Evolutionary conservation across 1,139 yeast genomes (phyloP), one percentile per base, ranked within the genome.

Genomic region (Magnusiomyces tetraspermus): DNA sequence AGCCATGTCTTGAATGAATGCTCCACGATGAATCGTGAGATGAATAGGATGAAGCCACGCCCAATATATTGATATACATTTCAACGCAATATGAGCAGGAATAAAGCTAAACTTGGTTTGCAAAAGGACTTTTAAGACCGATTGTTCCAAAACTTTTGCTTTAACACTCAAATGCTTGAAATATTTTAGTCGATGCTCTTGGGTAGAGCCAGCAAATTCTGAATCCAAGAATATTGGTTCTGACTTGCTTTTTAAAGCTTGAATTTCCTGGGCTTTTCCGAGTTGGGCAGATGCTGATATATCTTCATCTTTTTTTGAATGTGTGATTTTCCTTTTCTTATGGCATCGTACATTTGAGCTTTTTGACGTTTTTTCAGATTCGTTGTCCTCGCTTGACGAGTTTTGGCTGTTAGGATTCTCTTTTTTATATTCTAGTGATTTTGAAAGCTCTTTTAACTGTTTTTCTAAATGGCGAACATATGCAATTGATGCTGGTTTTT

Each of bases 401-500:
- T n/a, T n/a, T n/a, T n/a, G n/a, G n/a, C n/a, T n/a, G n/a, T n/a
- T n/a, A n/a, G n/a, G n/a, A n/a, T n/a, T n/a, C n/a, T n/a, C n/a
- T n/a, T n/a, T n/a, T n/a, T n/a, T n/a, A n/a, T 42, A 24, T 28
- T 28, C 52, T 8, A 19, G 42, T 8, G 52, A 47, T 30, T 48
- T 48, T 8, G 56, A 48, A 2, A 53, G 50, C 24, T 53, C 53
- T 38, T 51, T 51, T 10, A 53, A 51, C 43, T 48, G 46, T 37
- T 51, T 51, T 48, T 53, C 56, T 3, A 53, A 37, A 46, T 53
- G 56, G 2, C 56, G 36, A 41, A 53, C 56, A 46, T 53, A 53
- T 21, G 56, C 53, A 30, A 53, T 53, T 6, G 56, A 53, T 1
- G 56, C 51, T 17, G 56, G 56, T 36, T 53, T 53, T 23, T 53